Percentiles rank a stretch among this genome's conserved stretches.
phyloP scores from a whole-genome alignment of 2,329 filamentous ascomycete species.

The Exophiala sideris region DNA sequence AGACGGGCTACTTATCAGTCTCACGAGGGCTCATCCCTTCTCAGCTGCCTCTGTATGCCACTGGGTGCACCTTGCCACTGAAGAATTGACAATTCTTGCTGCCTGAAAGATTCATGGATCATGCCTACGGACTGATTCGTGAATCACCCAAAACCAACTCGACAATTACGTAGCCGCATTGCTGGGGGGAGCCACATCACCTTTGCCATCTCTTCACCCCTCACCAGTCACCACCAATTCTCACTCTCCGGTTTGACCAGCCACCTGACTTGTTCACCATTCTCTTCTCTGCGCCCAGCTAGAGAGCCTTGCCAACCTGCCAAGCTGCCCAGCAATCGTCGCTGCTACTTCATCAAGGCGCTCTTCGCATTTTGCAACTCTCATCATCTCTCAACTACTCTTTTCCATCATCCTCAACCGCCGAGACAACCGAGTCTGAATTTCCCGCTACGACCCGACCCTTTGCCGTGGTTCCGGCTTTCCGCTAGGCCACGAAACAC shows the following conservation, averaged over 20 bases:
- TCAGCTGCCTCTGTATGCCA: too few species aligned
- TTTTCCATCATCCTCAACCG: background rate
- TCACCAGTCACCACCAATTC: background rate
- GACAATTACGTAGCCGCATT: conserved; percentile 5
- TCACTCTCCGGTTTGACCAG: conserved; percentile 5
- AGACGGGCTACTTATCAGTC: too few species aligned
- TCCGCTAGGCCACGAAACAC: conserved; percentile 17
- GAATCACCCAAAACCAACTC: background rate
- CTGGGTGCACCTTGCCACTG: too few species aligned
- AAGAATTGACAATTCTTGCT: too few species aligned
- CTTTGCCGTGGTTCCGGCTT: conserved; percentile 23
- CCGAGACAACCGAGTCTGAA: background rate
- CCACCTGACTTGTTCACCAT: conserved; percentile 6
- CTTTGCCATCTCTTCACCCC: background rate
- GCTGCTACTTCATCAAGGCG: conserved; percentile 2
- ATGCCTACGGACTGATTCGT: too few species aligned
- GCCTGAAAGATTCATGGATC: too few species aligned
- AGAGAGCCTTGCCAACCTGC: conserved; percentile 12
- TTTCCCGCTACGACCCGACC: conserved; percentile 21
- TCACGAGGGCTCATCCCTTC: too few species aligned
- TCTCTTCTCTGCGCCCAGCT: background rate
- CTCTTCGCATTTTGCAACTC: background rate
- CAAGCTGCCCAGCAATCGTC: conserved; percentile 14
- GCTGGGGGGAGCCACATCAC: background rate
- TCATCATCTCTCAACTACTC: background rate